Evolutionary conservation across 2,329 filamentous ascomycete genomes (phyloP).

Genomic region (Xylaria arbuscula): DNA sequence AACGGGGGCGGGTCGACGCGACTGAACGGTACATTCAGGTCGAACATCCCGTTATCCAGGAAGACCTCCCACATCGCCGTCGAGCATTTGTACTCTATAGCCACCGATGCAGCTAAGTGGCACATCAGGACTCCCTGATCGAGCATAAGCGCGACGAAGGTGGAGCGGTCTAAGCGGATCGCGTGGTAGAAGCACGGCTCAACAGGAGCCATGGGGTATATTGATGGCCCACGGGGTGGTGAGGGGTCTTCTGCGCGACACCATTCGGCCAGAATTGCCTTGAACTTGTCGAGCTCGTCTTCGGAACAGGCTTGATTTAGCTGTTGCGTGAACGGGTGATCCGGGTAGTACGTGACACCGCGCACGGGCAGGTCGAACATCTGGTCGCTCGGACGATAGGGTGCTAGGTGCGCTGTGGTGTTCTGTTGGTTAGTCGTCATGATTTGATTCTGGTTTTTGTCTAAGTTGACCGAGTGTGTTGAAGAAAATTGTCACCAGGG

Average conservation of each 20-base stretch:
- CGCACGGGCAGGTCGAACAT: background rate
- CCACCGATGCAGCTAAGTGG: background rate
- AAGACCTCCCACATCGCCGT: conserved; percentile 3
- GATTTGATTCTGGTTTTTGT: background rate
- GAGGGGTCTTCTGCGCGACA: no score
- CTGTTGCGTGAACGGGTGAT: background rate
- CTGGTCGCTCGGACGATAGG: background rate
- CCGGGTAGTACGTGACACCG: background rate
- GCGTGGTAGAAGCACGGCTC: conserved; percentile 2
- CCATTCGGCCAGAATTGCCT: background rate
- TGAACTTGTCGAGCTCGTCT: background rate
- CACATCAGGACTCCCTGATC: background rate
- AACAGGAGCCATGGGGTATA: background rate
- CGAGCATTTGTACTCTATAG: background rate
- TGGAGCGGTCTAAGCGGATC: background rate
- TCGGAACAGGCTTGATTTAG: background rate
- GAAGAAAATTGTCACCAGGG: background rate
- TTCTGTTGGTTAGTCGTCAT: background rate
- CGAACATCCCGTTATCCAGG: background rate
- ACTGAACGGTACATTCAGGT: background rate
- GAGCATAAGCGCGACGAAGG: background rate
- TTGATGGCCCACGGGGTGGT: background rate
- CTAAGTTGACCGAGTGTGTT: background rate
- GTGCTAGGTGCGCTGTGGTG: background rate
- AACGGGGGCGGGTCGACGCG: background rate